Base-by-base conservation (phyloP, 78 protist species). In the Monosiga brevicollis region DNA sequence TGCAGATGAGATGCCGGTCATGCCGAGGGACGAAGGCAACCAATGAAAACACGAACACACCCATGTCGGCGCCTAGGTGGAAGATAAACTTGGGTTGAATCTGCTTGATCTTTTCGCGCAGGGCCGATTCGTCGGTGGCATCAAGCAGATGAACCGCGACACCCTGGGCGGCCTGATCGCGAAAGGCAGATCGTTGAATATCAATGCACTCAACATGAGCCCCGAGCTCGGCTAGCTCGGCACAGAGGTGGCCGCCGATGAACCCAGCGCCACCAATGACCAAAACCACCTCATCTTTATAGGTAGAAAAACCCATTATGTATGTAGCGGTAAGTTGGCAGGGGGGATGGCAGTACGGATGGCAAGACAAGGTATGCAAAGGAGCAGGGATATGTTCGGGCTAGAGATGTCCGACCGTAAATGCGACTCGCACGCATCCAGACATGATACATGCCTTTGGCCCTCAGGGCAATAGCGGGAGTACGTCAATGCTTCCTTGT, bases 11-110 rank as follows among this genome's bases (percentile, higher is more conserved):
- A 49, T 6, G 15, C 6, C 62, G 15, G 15, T 20, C 62, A 49
- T 49, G 62, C 62, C 62, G 29, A 49, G 29, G 62, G 29, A 49
- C 62, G n/a, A 49, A 20, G 62, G 62, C 62, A 15, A 49, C 29
- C 62, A 49, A 6, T 6, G 29, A 49, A 6, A 49, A 20, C 62
- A 49, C 6, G 62, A 6, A 49, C 62, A 15, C 62, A 49, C 62
- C 62, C 93, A 89, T 92, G 82, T 87, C 91, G 0, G 91, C 91
- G 23, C 92, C 95, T 11, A 93, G 82, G 73, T 90, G 90, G 90
- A 80, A 91, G 38, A 89, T 88, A 86, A 84, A 41, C 26, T 92
- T 91, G 24, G 35, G 22, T 32, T 11, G n/a, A 55, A 55, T 11
- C 71, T 55, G 11, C 22, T 55, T 55, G 71, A 55, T 55, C n/a